Conservation (phyloP, 495 filamentous ascomycete species). For the Hypoxylon intermedium region DNA sequence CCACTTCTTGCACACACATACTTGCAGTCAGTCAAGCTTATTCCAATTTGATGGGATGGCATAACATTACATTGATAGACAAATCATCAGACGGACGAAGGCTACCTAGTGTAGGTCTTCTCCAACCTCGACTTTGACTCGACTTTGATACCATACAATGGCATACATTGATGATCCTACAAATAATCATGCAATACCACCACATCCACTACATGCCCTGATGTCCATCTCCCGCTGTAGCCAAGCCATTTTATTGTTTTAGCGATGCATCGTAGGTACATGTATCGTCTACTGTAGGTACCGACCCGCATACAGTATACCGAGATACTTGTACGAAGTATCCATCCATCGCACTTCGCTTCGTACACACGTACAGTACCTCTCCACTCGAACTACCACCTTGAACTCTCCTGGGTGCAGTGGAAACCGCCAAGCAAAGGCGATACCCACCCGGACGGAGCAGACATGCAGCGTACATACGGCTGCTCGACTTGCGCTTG, state of each 20-base stretch:
- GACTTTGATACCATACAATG: not conserved
- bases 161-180: no score
- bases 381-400: constrained; percentile 20
- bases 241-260: constrained; percentile 22
- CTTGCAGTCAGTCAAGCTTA: not conserved
- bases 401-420: constrained; percentile 17
- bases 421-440: constrained; percentile 35
- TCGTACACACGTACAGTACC: constrained; percentile 5
- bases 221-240: constrained; percentile 17
- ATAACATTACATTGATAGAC: no score
- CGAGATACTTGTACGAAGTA: constrained; percentile 12
- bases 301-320: constrained; percentile 13
- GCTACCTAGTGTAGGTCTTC: no score
- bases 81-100: no score
- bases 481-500: constrained; percentile 6
- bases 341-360: not conserved
- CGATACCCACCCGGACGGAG: constrained; percentile 38
- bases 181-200: no score
- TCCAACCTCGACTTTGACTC: constrained; percentile 1
- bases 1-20: not conserved
- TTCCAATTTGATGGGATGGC: not conserved
- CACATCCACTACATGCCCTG: not conserved
- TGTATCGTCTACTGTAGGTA: constrained; percentile 7
- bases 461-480: constrained; percentile 10
- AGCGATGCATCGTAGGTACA: constrained; percentile 9